Conservation (phyloP, 495 filamentous ascomycete genomes). For the Lophiotrema nucula region DNA sequence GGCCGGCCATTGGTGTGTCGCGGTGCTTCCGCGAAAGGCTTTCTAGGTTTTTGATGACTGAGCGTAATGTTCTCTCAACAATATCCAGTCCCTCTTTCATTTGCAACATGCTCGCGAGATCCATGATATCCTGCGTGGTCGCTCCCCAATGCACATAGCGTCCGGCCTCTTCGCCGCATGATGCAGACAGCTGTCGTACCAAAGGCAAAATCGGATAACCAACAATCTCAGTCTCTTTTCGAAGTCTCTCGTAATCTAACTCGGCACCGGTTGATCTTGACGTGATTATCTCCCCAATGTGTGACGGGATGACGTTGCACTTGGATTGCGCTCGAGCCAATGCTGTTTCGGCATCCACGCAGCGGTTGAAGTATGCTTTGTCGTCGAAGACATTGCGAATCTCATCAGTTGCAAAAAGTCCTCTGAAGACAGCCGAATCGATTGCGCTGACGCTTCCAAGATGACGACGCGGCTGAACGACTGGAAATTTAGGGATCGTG, state of each 20-base stretch:
- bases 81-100: slow-evolving; percentile 49
- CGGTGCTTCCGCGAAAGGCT: slow-evolving; percentile 44
- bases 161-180: slow-evolving; percentile 43
- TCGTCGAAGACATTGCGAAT: slow-evolving; percentile 54
- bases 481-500: slow-evolving; percentile 4
- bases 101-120: slow-evolving; percentile 50
- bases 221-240: slow-evolving; percentile 52
- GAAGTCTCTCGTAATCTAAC: slow-evolving; percentile 46
- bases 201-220: slow-evolving; percentile 55
- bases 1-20: slow-evolving; percentile 53
- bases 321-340: slow-evolving; percentile 49
- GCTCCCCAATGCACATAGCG: slow-evolving; percentile 58
- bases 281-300: slow-evolving; percentile 46
- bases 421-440: slow-evolving; percentile 52
- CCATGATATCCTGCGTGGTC: slow-evolving; percentile 59
- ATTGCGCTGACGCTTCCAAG: slow-evolving; percentile 46
- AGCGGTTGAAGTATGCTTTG: slow-evolving; percentile 50
- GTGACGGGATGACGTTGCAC: slow-evolving; percentile 47
- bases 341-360: slow-evolving; percentile 52
- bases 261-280: slow-evolving; percentile 35
- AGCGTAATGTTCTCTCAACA: slow-evolving; percentile 43
- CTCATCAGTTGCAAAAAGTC: slow-evolving; percentile 52
- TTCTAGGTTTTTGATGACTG: slow-evolving; percentile 42
- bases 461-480: slow-evolving; percentile 29
- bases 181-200: slow-evolving; percentile 46